Conservation (phyloP, 768 basidiomycete genomes). For the Psilocybe cyanescens region DNA sequence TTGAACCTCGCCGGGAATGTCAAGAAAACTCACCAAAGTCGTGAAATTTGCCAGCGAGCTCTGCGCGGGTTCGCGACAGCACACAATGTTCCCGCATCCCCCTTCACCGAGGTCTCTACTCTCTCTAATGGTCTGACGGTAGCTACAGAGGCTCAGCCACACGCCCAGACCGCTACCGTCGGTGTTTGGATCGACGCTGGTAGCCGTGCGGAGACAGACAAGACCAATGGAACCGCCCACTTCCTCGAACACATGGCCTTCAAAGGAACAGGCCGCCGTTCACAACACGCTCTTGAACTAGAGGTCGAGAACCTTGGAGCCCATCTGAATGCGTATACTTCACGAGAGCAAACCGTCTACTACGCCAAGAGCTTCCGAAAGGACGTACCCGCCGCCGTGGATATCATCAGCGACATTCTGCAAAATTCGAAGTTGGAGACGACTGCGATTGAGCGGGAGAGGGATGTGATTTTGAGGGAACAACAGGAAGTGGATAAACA, state of each 20-base stretch:
- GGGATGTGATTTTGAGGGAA: slow-evolving; percentile 95
- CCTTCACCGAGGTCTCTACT: slow-evolving; percentile 89
- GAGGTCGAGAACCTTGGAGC: slow-evolving; percentile 99
- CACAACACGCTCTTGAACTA: slow-evolving; percentile 89
- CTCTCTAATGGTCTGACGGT: slow-evolving; percentile 95
- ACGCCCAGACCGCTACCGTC: slow-evolving; percentile 96
- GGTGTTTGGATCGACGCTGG: slow-evolving; percentile 99
- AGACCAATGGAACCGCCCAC: slow-evolving; percentile 95
- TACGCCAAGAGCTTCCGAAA: slow-evolving; percentile 98
- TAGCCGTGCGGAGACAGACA: slow-evolving; percentile 93
- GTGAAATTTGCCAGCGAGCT: slow-evolving; percentile 40
- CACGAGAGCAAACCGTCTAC: slow-evolving; percentile 98
- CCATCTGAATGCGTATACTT: slow-evolving; percentile 97
- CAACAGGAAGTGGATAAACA: slow-evolving; percentile 99
- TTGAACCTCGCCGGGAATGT: neutral
- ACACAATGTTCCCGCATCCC: slow-evolving; percentile 58
- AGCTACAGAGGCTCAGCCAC: slow-evolving; percentile 88
- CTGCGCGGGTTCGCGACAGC: slow-evolving; percentile 79
- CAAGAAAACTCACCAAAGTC: slow-evolving; percentile 4
- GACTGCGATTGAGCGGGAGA: slow-evolving; percentile 89
- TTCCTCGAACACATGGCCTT: slow-evolving; percentile 99
- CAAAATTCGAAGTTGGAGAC: slow-evolving; percentile 95
- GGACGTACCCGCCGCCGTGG: slow-evolving; percentile 88
- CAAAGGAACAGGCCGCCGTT: slow-evolving; percentile 90
- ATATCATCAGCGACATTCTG: slow-evolving; percentile 97